Percentiles rank a stretch among this genome's conserved stretches.
phyloP scores from a whole-genome alignment of 495 filamentous ascomycete genomes.

The Hypoxylon rickii region DNA sequence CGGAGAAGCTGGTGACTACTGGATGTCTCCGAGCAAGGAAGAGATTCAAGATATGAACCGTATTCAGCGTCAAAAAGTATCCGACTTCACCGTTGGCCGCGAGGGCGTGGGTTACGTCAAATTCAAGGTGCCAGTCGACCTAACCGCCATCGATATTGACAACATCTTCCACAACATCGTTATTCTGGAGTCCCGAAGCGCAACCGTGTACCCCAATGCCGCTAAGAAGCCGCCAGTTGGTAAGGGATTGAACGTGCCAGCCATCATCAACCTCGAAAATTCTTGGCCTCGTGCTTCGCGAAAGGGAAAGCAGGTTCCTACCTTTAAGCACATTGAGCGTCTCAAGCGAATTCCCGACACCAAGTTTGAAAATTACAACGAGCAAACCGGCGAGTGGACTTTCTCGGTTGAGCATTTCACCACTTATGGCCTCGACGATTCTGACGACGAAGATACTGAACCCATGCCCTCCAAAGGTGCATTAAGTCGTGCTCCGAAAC shows the following conservation, averaged over 20 bases:
- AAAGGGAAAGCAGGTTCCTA: slow-evolving; percentile 54
- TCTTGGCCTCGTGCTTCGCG: slow-evolving; percentile 78
- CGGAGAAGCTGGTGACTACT: slow-evolving; percentile 75
- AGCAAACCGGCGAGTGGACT: slow-evolving; percentile 79
- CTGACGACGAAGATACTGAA: slow-evolving; percentile 69
- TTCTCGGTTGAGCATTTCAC: slow-evolving; percentile 95
- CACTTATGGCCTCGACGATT: slow-evolving; percentile 87
- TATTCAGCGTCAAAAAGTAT: slow-evolving; percentile 70
- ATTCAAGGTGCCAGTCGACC: slow-evolving; percentile 81
- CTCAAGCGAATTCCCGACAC: slow-evolving; percentile 78
- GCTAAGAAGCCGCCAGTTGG: slow-evolving; percentile 78
- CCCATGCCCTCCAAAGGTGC: slow-evolving; percentile 46
- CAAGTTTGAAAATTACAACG: slow-evolving; percentile 77
- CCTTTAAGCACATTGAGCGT: slow-evolving; percentile 80
- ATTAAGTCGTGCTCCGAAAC: background rate
- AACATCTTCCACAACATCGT: slow-evolving; percentile 73
- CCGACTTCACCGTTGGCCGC: slow-evolving; percentile 79
- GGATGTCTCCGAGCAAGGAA: slow-evolving; percentile 73
- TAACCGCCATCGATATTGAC: slow-evolving; percentile 72
- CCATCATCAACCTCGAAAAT: slow-evolving; percentile 80
- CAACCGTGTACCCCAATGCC: slow-evolving; percentile 82
- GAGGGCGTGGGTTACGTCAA: slow-evolving; percentile 75
- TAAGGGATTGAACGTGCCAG: slow-evolving; percentile 88
- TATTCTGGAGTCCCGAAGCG: slow-evolving; percentile 69
- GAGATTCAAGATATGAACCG: slow-evolving; percentile 76